These are phyloP conservation scores for Conringia planisiliqua DNA, from an alignment of 345 rosid species.

Conservation along the genomic window DNA sequence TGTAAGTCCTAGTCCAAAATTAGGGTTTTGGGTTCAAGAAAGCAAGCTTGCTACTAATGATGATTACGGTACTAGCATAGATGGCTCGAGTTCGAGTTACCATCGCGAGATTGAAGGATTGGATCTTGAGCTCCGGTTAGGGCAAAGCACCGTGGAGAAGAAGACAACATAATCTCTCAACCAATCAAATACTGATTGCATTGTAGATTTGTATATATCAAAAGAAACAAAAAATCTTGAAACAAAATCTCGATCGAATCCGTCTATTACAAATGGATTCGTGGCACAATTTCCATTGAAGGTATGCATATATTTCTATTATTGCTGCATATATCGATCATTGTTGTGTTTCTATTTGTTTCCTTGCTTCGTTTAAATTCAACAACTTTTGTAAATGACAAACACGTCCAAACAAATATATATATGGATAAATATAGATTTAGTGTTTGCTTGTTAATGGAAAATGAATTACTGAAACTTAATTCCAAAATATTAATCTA, in stretches of 20 bases:
- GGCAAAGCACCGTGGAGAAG: slow-evolving; percentile 25
- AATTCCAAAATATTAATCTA: neutral
- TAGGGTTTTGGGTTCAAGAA: slow-evolving; percentile 27
- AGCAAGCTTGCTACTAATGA: slow-evolving; percentile 1
- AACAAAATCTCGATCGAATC: slow-evolving; percentile 10
- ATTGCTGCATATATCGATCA: slow-evolving; percentile 3
- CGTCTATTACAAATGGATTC: slow-evolving; percentile 30
- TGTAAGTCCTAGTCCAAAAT: neutral
- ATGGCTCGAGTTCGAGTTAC: slow-evolving; percentile 29
- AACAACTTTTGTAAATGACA: slow-evolving; percentile 23
- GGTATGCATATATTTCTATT: slow-evolving; percentile 24
- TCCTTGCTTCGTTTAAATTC: slow-evolving; percentile 16
- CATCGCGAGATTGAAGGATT: slow-evolving; percentile 15
- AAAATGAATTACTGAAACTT: neutral
- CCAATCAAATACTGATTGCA: slow-evolving; percentile 9
- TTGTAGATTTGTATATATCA: slow-evolving; percentile 7
- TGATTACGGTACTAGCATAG: slow-evolving; percentile 1
- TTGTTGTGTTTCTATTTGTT: slow-evolving; percentile 4
- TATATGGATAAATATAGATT: neutral
- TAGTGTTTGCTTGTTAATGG: neutral
- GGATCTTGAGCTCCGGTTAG: slow-evolving; percentile 39
- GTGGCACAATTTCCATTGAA: slow-evolving; percentile 3
- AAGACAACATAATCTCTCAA: slow-evolving; percentile 15
- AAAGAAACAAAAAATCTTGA: neutral
- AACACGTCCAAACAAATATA: slow-evolving; percentile 21